phyloP scores from a whole-genome alignment of 331 rosid genomes.

The Erythrophleum ivorense region DNA sequence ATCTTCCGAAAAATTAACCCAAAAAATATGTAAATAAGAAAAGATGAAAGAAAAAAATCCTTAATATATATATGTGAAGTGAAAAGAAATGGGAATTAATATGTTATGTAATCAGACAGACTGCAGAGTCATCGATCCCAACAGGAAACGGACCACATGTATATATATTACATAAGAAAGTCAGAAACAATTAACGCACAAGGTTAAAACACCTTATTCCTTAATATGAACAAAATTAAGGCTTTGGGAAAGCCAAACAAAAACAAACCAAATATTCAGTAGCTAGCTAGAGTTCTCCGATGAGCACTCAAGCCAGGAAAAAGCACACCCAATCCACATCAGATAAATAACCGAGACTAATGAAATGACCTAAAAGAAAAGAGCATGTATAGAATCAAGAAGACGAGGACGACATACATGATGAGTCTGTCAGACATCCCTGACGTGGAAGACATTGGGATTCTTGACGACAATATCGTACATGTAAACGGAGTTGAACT shows the following conservation, averaged over 20 bases:
- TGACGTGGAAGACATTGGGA: constrained; percentile 88
- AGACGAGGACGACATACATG: no score
- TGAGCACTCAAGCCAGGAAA: neutral
- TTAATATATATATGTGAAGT: no score
- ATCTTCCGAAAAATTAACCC: neutral
- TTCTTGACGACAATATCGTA: constrained; percentile 86
- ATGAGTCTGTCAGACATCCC: constrained; percentile 46
- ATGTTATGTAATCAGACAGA: neutral
- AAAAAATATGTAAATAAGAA: no score
- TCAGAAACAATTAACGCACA: neutral
- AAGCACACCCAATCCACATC: constrained; percentile 26
- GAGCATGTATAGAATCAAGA: no score
- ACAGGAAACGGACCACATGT: neutral
- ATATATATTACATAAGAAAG: neutral
- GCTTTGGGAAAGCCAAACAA: constrained; percentile 8
- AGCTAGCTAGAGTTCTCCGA: neutral
- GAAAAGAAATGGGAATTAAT: no score
- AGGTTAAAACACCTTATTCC: neutral
- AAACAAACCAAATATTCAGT: neutral
- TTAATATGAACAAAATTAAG: constrained; percentile 8
- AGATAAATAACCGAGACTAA: no score
- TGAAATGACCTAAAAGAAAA: no score
- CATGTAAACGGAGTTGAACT: constrained; percentile 87
- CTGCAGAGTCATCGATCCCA: neutral
- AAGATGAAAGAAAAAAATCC: no score